Percentiles rank a stretch among this genome's conserved stretches.
Evolutionary conservation across 2,329 filamentous ascomycete species (phyloP).

Genomic region (Aspergillus tamarii): DNA sequence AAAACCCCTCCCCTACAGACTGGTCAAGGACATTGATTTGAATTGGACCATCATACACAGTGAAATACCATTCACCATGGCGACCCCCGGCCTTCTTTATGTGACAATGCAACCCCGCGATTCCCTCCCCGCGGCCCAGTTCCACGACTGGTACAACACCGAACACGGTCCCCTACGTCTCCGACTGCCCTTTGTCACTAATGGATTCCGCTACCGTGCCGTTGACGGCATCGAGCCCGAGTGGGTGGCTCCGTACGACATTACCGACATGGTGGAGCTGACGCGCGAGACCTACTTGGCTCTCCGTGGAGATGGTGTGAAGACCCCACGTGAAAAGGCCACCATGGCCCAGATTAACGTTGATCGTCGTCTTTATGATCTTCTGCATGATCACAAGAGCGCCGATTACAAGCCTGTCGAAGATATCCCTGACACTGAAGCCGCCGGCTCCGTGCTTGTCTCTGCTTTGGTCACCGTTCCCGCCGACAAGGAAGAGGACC

Average conservation of each 20-base stretch:
- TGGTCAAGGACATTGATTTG: neutral
- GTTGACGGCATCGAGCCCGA: conserved; percentile 64
- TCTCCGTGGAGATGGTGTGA: conserved; percentile 51
- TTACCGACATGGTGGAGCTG: conserved; percentile 72
- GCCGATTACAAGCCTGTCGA: conserved; percentile 64
- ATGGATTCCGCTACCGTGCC: conserved; percentile 78
- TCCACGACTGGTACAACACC: conserved; percentile 94
- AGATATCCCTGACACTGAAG: conserved; percentile 60
- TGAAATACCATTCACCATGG: conserved; percentile 28
- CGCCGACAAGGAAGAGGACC: conserved; percentile 59
- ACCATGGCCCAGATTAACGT: conserved; percentile 70
- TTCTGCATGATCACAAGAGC: conserved; percentile 60
- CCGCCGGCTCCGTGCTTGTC: conserved; percentile 64
- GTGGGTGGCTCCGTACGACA: conserved; percentile 82
- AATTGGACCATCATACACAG: neutral
- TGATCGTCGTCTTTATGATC: conserved; percentile 71
- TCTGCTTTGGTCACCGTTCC: conserved; percentile 63
- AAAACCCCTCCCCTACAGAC: neutral
- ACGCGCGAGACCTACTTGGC: conserved; percentile 67
- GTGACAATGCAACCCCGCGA: conserved; percentile 83
- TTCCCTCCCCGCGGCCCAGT: conserved; percentile 67
- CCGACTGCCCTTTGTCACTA: conserved; percentile 72
- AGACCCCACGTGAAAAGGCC: conserved; percentile 62
- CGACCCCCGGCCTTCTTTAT: conserved; percentile 71
- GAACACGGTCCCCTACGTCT: conserved; percentile 84